These are phyloP conservation scores for Dichotomocladium elegans DNA, from an alignment of 371 early-diverging fungal genomes.

Conservation along the genomic window DNA sequence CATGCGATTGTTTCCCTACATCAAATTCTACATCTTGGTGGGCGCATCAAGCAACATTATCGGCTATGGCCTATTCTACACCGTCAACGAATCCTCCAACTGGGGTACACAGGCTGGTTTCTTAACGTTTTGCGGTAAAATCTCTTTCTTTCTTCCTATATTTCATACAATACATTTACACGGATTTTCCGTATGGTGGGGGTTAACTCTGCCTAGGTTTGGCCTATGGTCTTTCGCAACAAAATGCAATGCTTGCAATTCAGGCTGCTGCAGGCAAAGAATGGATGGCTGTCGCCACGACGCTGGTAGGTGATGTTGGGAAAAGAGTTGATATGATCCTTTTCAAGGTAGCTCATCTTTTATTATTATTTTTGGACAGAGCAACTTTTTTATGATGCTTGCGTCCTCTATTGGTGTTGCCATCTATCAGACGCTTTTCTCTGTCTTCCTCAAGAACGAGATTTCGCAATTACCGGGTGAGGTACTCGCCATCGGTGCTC, in stretches of 20 bases:
- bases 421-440: conserved; percentile 26
- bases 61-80: conserved; percentile 39
- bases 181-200: no score
- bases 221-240: conserved; percentile 62
- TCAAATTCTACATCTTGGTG: conserved; percentile 23
- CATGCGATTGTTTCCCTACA: conserved; percentile 16
- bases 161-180: no score
- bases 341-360: neutral
- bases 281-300: conserved; percentile 64
- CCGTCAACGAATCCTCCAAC: conserved; percentile 24
- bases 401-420: conserved; percentile 35
- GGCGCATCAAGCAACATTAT: conserved; percentile 30
- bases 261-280: conserved; percentile 49
- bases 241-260: conserved; percentile 54
- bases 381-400: conserved; percentile 35
- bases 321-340: neutral
- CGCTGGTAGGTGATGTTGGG: conserved; percentile 24
- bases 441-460: conserved; percentile 13
- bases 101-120: conserved; percentile 41
- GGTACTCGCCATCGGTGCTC: conserved; percentile 12
- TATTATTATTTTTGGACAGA: neutral
- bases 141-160: no score
- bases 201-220: conserved; percentile 11
- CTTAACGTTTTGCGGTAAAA: conserved; percentile 23
- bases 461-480: conserved; percentile 13